A percentile compares a stretch with the other conserved stretches of the same genome.
Evolutionary conservation across 1,284 basidiomycete genomes (phyloP).

Genomic region (Ganoderma sp.): DNA sequence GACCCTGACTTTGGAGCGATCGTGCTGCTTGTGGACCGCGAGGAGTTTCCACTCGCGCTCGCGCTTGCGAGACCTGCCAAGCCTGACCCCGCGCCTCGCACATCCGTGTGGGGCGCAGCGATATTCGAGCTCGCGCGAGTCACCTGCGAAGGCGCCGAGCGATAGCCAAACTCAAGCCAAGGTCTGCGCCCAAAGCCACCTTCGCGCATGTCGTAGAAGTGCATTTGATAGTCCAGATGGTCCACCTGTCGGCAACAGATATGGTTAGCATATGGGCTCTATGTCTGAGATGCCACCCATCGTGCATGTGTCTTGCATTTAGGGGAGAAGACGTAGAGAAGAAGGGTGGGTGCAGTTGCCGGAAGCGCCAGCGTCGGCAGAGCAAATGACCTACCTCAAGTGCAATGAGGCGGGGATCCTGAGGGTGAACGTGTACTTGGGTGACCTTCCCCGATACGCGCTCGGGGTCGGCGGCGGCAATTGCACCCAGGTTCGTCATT

Average conservation of each 20-base stretch:
- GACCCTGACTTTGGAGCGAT: conserved; percentile 24
- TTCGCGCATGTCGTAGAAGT: conserved; percentile 52
- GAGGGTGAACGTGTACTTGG: conserved; percentile 54
- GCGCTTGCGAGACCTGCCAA: neutral
- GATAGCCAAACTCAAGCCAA: conserved; percentile 53
- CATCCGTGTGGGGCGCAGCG: neutral
- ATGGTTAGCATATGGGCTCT: conserved; percentile 14
- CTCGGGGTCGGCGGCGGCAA: conserved; percentile 35
- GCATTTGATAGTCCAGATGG: conserved; percentile 54
- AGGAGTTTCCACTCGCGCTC: conserved; percentile 30
- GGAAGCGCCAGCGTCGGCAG: conserved; percentile 7
- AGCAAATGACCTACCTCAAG: conserved; percentile 50
- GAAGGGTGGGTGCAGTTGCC: conserved; percentile 4
- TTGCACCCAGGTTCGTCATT: conserved; percentile 43
- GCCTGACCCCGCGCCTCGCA: neutral
- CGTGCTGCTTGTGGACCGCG: conserved; percentile 17
- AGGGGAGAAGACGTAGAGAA: neutral
- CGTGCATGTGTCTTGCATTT: conserved; percentile 15
- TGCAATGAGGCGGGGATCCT: conserved; percentile 48
- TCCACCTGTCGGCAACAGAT: conserved; percentile 46
- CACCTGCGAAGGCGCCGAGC: conserved; percentile 33
- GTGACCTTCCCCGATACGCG: conserved; percentile 46
- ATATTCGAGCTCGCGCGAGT: conserved; percentile 35
- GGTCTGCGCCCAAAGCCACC: conserved; percentile 47
- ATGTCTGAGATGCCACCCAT: neutral